Percentiles rank a stretch among this genome's conserved stretches.
phyloP scores from a whole-genome alignment of 495 filamentous ascomycete species.

The Terfezia claveryi region DNA sequence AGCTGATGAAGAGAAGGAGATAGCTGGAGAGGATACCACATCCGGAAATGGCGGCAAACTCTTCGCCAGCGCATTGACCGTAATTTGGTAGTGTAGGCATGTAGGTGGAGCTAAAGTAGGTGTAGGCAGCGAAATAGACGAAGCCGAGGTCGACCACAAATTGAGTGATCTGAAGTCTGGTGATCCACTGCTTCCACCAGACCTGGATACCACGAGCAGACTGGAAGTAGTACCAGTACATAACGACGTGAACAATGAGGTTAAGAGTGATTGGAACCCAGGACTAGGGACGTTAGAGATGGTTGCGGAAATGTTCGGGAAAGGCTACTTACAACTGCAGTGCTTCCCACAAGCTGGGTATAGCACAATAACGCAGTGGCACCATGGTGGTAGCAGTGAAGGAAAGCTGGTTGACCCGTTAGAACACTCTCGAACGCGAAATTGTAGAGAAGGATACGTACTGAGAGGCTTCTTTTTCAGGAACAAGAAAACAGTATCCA shows the following conservation, averaged over 20 bases:
- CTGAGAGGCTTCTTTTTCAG: slow-evolving; percentile 74
- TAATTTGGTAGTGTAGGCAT: slow-evolving; percentile 61
- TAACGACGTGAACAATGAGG: slow-evolving; percentile 56
- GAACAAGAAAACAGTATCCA: slow-evolving; percentile 65
- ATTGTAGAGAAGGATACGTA: slow-evolving; percentile 21
- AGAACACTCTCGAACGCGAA: neutral
- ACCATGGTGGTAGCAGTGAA: slow-evolving; percentile 72
- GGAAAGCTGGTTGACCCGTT: slow-evolving; percentile 35
- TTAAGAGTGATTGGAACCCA: slow-evolving; percentile 65
- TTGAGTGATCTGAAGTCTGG: slow-evolving; percentile 62
- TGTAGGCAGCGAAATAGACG: slow-evolving; percentile 90
- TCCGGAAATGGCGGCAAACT: slow-evolving; percentile 87
- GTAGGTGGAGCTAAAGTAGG: slow-evolving; percentile 84
- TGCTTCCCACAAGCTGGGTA: slow-evolving; percentile 57
- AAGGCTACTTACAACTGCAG: slow-evolving; percentile 31
- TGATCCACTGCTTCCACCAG: slow-evolving; percentile 87
- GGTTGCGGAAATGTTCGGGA: neutral
- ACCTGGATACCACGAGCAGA: slow-evolving; percentile 57
- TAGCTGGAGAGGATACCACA: slow-evolving; percentile 83
- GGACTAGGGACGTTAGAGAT: slow-evolving; percentile 17
- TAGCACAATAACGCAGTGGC: slow-evolving; percentile 71
- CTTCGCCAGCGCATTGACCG: slow-evolving; percentile 82
- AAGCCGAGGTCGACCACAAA: slow-evolving; percentile 64
- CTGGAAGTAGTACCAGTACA: slow-evolving; percentile 69
- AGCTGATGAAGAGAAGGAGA: slow-evolving; percentile 92